Evolutionary conservation across 495 filamentous ascomycete species (phyloP).

Genomic region (Annulohypoxylon maeteangense): DNA sequence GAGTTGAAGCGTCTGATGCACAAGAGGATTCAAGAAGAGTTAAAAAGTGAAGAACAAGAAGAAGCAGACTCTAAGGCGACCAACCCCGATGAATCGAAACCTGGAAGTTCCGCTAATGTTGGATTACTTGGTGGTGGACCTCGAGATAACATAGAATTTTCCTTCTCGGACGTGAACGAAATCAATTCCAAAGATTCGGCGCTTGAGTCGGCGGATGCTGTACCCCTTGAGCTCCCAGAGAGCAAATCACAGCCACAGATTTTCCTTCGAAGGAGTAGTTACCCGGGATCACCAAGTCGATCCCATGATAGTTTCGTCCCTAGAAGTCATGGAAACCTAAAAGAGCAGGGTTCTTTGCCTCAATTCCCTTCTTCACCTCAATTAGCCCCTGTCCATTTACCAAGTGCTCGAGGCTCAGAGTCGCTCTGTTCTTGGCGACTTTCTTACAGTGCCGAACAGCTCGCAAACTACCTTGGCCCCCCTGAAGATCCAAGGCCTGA

Average conservation of each 20-base stretch:
- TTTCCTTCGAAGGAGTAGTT: conserved; percentile 41
- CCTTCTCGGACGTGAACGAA: conserved; percentile 40
- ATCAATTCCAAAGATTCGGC: conserved; percentile 6
- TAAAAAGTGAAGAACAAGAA: conserved; percentile 53
- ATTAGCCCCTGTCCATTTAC: conserved; percentile 44
- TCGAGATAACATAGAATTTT: conserved; percentile 56
- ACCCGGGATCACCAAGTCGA: conserved; percentile 28
- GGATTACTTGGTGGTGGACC: conserved; percentile 51
- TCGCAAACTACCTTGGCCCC: conserved; percentile 43
- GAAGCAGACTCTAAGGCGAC: conserved; percentile 20
- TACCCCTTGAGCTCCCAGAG: background rate
- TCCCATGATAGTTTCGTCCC: conserved; percentile 15
- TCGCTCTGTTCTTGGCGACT: conserved; percentile 55
- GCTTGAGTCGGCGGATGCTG: conserved; percentile 1
- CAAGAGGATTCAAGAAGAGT: conserved; percentile 63
- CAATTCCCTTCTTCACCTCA: conserved; percentile 47
- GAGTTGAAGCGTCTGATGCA: conserved; percentile 62
- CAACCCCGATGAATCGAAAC: conserved; percentile 11
- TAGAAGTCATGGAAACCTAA: conserved; percentile 17
- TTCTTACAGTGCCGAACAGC: conserved; percentile 51
- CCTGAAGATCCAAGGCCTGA: conserved; percentile 10
- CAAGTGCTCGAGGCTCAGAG: conserved; percentile 45
- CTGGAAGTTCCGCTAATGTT: conserved; percentile 17
- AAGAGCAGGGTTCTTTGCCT: conserved; percentile 38
- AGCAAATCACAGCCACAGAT: conserved; percentile 13